These are phyloP conservation scores for Fusarium sp. DNA, from an alignment of 2,329 filamentous ascomycete genomes.

Conservation along the genomic window DNA sequence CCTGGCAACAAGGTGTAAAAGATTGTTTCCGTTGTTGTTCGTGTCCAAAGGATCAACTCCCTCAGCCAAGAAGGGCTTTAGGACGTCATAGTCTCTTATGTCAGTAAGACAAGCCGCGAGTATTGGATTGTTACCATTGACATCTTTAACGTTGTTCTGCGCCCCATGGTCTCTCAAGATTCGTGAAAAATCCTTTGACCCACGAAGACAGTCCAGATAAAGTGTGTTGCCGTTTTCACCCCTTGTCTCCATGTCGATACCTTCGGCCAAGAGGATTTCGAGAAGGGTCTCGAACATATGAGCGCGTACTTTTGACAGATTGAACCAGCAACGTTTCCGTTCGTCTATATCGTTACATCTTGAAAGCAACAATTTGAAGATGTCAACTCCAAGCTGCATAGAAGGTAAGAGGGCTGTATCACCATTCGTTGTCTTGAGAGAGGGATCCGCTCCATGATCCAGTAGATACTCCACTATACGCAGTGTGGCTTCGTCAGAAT, in stretches of 20 bases:
- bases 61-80: constrained; percentile 9
- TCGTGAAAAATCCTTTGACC: not conserved
- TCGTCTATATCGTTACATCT: constrained; percentile 3
- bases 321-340: constrained; percentile 30
- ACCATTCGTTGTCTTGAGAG: not conserved
- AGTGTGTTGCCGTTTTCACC: constrained; percentile 22
- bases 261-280: constrained; percentile 24
- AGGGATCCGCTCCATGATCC: constrained; percentile 31
- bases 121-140: constrained; percentile 32
- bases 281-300: constrained; percentile 15
- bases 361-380: constrained; percentile 27
- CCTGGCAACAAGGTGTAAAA: constrained; percentile 31
- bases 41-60: constrained; percentile 31
- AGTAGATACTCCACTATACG: constrained; percentile 33
- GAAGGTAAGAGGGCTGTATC: not conserved
- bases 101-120: not conserved
- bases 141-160: constrained; percentile 4
- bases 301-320: not conserved
- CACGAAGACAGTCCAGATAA: constrained; percentile 23
- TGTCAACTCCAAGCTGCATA: not conserved
- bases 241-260: constrained; percentile 29
- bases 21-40: constrained; percentile 28
- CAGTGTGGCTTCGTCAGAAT: not conserved
- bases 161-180: constrained; percentile 24
- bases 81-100: accelerated